These are phyloP conservation scores for Neonectria ditissima DNA, from an alignment of 2,329 filamentous ascomycete species.

Conservation along the genomic window DNA sequence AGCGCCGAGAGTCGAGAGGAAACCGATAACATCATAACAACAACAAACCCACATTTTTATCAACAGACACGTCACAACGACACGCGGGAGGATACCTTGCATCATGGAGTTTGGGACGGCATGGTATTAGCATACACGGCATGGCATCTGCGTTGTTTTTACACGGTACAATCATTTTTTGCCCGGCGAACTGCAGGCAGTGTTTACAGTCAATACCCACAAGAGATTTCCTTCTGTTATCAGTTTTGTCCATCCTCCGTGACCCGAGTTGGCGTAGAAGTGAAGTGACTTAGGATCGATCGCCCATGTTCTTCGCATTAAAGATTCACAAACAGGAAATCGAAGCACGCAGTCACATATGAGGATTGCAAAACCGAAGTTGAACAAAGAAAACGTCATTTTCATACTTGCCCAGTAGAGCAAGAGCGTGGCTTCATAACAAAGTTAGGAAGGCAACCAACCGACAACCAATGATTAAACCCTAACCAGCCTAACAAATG, in stretches of 20 bases:
- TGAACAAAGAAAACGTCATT: conserved; percentile 38
- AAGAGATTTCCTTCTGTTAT: conserved; percentile 42
- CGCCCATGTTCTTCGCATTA: background rate
- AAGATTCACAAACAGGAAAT: background rate
- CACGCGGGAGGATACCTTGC: conserved; percentile 36
- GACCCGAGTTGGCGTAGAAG: background rate
- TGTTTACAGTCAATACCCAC: conserved; percentile 48
- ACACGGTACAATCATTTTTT: conserved; percentile 37
- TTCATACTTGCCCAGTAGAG: conserved; percentile 32
- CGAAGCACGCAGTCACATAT: background rate
- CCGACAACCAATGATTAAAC: conserved; percentile 31
- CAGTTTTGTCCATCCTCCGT: background rate
- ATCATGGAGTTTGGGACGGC: conserved; percentile 42
- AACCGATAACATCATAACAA: conserved; percentile 32
- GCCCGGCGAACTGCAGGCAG: conserved; percentile 42
- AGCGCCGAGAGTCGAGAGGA: conserved; percentile 40
- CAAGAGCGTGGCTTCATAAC: conserved; percentile 34
- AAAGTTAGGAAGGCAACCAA: conserved; percentile 18
- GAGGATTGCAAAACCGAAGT: conserved; percentile 2
- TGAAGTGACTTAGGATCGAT: background rate
- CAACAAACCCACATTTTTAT: conserved; percentile 5
- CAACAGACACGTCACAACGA: conserved; percentile 35
- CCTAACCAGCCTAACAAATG: conserved; percentile 36
- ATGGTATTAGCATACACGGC: conserved; percentile 39
- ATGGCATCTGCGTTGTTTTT: conserved; percentile 36